These are phyloP conservation scores for Verticillium nonalfalfae DNA, from an alignment of 2,329 filamentous ascomycete species.

Conservation along the genomic window DNA sequence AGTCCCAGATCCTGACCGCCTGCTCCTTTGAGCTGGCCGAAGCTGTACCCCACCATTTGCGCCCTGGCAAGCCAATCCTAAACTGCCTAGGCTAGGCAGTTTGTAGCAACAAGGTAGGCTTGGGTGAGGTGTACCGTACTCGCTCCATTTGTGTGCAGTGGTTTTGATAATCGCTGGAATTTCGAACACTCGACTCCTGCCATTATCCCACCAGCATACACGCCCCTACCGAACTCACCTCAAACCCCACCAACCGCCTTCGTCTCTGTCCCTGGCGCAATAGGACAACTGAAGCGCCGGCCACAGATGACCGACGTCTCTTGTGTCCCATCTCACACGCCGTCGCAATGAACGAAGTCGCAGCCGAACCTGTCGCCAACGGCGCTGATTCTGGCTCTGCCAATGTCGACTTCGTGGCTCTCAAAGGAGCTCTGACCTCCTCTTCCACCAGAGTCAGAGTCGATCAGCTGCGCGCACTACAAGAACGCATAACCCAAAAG, in stretches of 20 bases:
- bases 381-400: conserved; percentile 21
- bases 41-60: background rate
- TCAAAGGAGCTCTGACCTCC: conserved; percentile 47
- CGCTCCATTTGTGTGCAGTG: background rate
- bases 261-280: background rate
- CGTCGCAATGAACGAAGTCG: conserved; percentile 17
- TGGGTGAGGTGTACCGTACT: background rate
- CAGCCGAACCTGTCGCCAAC: conserved; percentile 41
- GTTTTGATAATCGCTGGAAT: background rate
- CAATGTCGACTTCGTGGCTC: conserved; percentile 42
- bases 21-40: background rate
- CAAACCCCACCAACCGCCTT: background rate
- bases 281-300: background rate
- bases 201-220: background rate
- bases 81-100: background rate
- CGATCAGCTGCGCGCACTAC: conserved; percentile 45
- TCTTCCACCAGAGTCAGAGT: conserved; percentile 56
- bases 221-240: background rate
- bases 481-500: conserved; percentile 49
- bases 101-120: background rate
- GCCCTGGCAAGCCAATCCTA: background rate
- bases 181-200: background rate
- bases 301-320: background rate
- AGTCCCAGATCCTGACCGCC: background rate
- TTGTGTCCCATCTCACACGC: conserved; percentile 17